Evolutionary conservation across 2,329 filamentous ascomycete genomes (phyloP), one percentile per base, ranked within the genome.

Genomic region (Fusarium denticulatum): DNA sequence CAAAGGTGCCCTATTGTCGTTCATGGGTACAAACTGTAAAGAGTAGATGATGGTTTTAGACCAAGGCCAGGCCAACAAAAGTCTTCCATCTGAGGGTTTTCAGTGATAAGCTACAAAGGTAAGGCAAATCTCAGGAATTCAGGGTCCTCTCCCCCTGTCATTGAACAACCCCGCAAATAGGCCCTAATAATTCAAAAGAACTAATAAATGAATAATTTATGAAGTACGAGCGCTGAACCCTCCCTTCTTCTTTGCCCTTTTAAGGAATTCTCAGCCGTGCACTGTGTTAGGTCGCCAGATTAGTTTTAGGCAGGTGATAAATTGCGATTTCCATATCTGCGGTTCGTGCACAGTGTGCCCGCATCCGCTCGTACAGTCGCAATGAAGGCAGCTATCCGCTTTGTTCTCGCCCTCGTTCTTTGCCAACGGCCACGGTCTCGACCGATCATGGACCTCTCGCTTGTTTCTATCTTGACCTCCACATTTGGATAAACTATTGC

Each of bases 351-450:
- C 70, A 73, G 71, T 73, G 57, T 36, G 47, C 14, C 16, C 47
- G 36, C 28, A 45, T 16, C 42, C 32, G 32, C 30, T 46, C 47
- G 24, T 46, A 53, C 53, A 57, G 26, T 40, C 28, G 40, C 57
- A 67, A 62, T 73, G 57, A 12, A 53, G 50, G 24, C 63, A 50
- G 52, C 28, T 67, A 63, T 53, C 62, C 67, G 56, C 66, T 46
- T 67, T 47, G 60, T 67, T 67, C 66, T 73, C 67, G 58, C 47
- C 57, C 53, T 68, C 45, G 52, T 43, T 46, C 61, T 50, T 67
- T 53, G 46, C 50, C 40, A 74, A 71, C 49, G 55, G 58, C 37
- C 49, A 46, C 15, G 67, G 66, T 71, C 70, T 62, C 53, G 57
- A 58, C 58, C 67, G 14, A 61, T 43, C 61, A 43, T 47, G 47